Conservation (phyloP, 75 land plant species). For the Pinus albicaulis region DNA sequence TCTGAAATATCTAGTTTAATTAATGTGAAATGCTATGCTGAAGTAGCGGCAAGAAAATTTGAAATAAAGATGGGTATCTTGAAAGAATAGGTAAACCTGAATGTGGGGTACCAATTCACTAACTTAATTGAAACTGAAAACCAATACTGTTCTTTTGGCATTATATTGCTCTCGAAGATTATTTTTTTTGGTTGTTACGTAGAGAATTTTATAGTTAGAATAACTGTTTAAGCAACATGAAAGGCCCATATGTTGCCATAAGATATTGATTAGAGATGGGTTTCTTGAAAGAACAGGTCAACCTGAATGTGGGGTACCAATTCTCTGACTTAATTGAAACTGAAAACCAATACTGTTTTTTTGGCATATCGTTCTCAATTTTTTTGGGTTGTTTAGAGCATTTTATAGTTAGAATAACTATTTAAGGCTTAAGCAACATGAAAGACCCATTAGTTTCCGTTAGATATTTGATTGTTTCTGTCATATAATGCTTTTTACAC, state of each 20-base stretch:
- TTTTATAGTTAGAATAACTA: neutral
- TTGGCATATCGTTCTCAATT: neutral
- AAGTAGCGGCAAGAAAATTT: slow-evolving; percentile 37
- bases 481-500: neutral
- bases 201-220: neutral
- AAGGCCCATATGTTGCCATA: neutral
- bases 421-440: neutral
- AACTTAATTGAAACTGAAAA: too few relatives aligned
- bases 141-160: too few relatives aligned
- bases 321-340: neutral
- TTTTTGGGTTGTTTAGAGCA: neutral
- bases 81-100: slow-evolving; percentile 86
- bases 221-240: neutral
- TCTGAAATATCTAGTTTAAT: too few relatives aligned
- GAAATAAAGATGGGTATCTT: slow-evolving; percentile 67
- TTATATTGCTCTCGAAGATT: neutral
- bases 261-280: slow-evolving; percentile 34
- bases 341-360: too few relatives aligned
- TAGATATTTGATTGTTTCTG: neutral
- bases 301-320: slow-evolving; percentile 81
- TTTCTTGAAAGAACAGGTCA: slow-evolving; percentile 82
- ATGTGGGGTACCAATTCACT: slow-evolving; percentile 58
- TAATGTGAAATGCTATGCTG: slow-evolving; percentile 31
- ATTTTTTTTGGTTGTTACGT: neutral
- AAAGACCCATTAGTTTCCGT: neutral